phyloP scores from a whole-genome alignment of 192 early-diverging fungal species.

The Kickxella alabastrina region DNA sequence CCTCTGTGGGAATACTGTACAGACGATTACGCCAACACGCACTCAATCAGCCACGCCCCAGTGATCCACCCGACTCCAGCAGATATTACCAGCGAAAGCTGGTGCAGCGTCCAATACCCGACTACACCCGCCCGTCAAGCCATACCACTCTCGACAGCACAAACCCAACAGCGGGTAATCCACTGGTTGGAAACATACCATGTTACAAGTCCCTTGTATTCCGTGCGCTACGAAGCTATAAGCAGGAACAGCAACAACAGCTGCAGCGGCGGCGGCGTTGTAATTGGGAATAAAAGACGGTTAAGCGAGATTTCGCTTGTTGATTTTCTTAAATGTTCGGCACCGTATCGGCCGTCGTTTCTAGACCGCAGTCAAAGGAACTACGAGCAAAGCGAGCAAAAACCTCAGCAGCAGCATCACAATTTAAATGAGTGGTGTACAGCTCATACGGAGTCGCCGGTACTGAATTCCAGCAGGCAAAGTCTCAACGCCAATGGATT shows the following conservation, averaged over 20 bases:
- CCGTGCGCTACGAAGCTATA: background rate
- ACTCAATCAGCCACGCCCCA: too few relatives aligned
- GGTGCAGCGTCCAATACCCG: constrained; percentile 24
- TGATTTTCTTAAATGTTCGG: constrained; percentile 28
- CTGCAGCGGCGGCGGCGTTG: background rate
- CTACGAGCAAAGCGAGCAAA: too few relatives aligned
- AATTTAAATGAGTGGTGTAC: too few relatives aligned
- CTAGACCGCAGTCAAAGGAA: constrained; percentile 11
- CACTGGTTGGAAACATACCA: constrained; percentile 10
- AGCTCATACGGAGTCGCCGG: too few relatives aligned
- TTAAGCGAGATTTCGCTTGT: constrained; percentile 32
- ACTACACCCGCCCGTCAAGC: too few relatives aligned
- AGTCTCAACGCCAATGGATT: too few relatives aligned
- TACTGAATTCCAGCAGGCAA: too few relatives aligned
- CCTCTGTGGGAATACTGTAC: background rate
- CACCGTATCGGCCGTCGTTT: constrained; percentile 32
- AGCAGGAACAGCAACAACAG: background rate
- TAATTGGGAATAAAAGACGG: too few relatives aligned
- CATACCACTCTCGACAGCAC: background rate
- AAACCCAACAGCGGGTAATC: constrained; percentile 11
- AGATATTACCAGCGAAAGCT: constrained; percentile 29
- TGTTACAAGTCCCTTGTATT: background rate
- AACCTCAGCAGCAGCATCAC: too few relatives aligned
- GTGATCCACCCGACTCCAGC: too few relatives aligned
- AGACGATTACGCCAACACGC: background rate